These are phyloP conservation scores for Globisporangium apiculatum DNA, from an alignment of 352 stramenopile genomes.

Conservation along the genomic window DNA sequence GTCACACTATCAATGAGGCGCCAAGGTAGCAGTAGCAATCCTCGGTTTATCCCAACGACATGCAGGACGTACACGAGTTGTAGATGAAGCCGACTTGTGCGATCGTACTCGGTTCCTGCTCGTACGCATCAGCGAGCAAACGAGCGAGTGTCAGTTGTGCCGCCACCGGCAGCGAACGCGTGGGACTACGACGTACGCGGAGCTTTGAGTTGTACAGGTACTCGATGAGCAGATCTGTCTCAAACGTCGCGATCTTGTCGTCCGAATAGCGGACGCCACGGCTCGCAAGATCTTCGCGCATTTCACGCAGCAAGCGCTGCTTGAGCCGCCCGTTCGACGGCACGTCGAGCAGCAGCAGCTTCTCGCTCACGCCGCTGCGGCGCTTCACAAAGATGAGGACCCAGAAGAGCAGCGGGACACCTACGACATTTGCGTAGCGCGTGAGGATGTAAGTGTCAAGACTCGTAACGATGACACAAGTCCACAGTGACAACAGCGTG, in stretches of 20 bases:
- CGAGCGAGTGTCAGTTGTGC: neutral
- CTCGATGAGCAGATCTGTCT: slow-evolving; percentile 42
- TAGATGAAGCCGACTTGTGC: slow-evolving; percentile 80
- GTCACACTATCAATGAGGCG: neutral
- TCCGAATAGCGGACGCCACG: slow-evolving; percentile 39
- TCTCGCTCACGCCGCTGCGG: slow-evolving; percentile 37
- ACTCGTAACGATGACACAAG: neutral
- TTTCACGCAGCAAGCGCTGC: slow-evolving; percentile 32
- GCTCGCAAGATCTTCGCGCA: slow-evolving; percentile 35
- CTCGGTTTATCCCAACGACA: neutral
- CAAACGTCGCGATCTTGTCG: slow-evolving; percentile 35
- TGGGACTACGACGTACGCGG: slow-evolving; percentile 17
- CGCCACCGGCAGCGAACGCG: too few species aligned
- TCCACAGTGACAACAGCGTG: too few species aligned
- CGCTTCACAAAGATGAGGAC: slow-evolving; percentile 52
- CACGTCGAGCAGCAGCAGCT: slow-evolving; percentile 38
- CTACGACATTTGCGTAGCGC: slow-evolving; percentile 10
- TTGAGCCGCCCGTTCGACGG: slow-evolving; percentile 30
- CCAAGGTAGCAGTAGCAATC: too few species aligned
- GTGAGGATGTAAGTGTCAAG: neutral
- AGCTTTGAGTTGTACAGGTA: slow-evolving; percentile 51
- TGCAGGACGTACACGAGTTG: slow-evolving; percentile 42
- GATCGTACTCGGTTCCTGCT: slow-evolving; percentile 59
- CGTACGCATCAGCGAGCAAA: neutral
- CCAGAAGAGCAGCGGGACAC: slow-evolving; percentile 67